Evolutionary conservation across 768 basidiomycete species (phyloP).

Genomic region (Pulveroboletus sp.): DNA sequence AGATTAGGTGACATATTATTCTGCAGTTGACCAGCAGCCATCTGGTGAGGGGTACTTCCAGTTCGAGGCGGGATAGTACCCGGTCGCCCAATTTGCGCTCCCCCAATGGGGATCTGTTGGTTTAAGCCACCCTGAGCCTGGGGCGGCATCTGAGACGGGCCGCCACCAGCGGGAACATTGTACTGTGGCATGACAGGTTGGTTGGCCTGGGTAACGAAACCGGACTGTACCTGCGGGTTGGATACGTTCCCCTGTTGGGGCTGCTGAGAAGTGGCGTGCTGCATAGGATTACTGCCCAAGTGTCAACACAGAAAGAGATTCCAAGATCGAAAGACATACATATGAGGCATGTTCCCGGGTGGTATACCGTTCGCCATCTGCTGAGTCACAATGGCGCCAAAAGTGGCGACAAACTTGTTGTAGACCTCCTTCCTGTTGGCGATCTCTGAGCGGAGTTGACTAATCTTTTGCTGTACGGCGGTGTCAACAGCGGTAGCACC

Average conservation of each 20-base stretch:
- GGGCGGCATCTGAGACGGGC: slow-evolving; percentile 18
- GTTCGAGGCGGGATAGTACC: slow-evolving; percentile 37
- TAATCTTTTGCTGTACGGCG: slow-evolving; percentile 13
- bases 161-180: slow-evolving; percentile 16
- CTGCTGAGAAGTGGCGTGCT: slow-evolving; percentile 17
- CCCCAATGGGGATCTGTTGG: slow-evolving; percentile 33
- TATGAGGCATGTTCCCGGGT: slow-evolving; percentile 24
- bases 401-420: slow-evolving; percentile 32
- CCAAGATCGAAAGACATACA: slow-evolving; percentile 28
- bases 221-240: slow-evolving; percentile 19
- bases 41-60: slow-evolving; percentile 37
- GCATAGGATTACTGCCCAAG: slow-evolving; percentile 17
- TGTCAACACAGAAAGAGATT: slow-evolving; percentile 5
- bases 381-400: slow-evolving; percentile 23
- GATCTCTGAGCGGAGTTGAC: slow-evolving; percentile 19
- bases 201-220: slow-evolving; percentile 17
- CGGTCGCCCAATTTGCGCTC: slow-evolving; percentile 29
- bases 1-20: slow-evolving; percentile 35
- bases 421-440: slow-evolving; percentile 38
- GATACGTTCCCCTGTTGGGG: slow-evolving; percentile 14
- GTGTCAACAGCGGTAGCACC: slow-evolving; percentile 19
- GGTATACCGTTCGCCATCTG: slow-evolving; percentile 24
- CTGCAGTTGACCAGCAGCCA: slow-evolving; percentile 26
- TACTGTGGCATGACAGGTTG: slow-evolving; percentile 15
- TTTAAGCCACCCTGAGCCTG: slow-evolving; percentile 17